Conservation (phyloP, 108 stramenopile species). For the Schizochytrium sp. region DNA sequence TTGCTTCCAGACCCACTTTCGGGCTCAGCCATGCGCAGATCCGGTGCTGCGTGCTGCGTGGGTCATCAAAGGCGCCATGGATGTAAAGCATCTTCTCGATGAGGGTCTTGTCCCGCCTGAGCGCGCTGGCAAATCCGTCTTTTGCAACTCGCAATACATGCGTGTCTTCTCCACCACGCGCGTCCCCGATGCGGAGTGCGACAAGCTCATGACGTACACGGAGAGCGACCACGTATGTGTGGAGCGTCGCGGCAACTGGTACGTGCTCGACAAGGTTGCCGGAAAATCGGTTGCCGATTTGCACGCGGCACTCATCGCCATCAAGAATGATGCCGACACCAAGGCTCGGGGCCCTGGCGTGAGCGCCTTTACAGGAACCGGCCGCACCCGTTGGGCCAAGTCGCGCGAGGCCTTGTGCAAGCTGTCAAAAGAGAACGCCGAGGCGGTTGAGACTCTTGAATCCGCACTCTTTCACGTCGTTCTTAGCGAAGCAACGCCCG, state of each 20-base stretch:
- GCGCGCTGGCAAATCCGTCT: neutral
- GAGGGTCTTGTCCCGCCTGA: neutral
- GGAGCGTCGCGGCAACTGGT: slow-evolving; percentile 8
- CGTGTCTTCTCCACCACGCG: neutral
- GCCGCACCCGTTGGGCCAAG: neutral
- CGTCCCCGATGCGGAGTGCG: neutral
- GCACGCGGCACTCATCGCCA: neutral
- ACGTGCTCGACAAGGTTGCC: neutral
- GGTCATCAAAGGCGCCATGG: neutral
- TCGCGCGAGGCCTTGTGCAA: neutral
- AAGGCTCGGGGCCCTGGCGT: neutral
- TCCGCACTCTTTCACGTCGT: neutral
- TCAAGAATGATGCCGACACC: neutral
- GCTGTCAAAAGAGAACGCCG: neutral
- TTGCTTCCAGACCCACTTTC: neutral
- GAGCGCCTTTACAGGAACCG: neutral
- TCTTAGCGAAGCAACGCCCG: neutral
- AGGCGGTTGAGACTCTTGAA: neutral
- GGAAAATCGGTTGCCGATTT: neutral
- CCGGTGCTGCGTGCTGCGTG: neutral
- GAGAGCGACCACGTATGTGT: neutral
- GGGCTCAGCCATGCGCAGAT: neutral
- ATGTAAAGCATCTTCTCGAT: neutral
- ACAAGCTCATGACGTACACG: neutral
- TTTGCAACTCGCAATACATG: neutral